Conservation (phyloP, 2,329 filamentous ascomycete genomes). For the Cyphellophora attinorum region DNA sequence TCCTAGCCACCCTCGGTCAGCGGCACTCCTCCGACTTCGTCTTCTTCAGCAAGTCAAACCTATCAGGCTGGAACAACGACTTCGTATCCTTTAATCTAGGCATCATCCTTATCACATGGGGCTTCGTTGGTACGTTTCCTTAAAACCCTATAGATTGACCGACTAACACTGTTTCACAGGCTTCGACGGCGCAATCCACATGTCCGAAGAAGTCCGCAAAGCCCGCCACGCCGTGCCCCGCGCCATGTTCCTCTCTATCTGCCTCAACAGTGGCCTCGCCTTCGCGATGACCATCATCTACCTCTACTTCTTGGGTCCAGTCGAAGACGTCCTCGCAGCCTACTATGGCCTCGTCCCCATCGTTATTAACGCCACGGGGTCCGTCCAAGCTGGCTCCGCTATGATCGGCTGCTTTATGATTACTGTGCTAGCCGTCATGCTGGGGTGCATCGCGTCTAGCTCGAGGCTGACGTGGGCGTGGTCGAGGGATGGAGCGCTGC, state of each 20-base stretch:
- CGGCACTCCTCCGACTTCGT: constrained; percentile 24
- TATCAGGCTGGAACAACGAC: constrained; percentile 23
- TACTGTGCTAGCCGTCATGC: constrained; percentile 7
- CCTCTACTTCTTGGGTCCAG: constrained; percentile 23
- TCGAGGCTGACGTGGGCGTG: constrained; percentile 42
- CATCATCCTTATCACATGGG: constrained; percentile 23
- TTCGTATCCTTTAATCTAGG: constrained; percentile 28
- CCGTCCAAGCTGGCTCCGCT: constrained; percentile 9
- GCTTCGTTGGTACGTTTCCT: constrained; percentile 29
- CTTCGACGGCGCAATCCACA: constrained; percentile 16
- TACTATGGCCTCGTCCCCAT: constrained; percentile 11
- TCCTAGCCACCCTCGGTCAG: constrained; percentile 23
- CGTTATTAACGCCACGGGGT: constrained; percentile 12
- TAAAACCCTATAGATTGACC: constrained; percentile 28
- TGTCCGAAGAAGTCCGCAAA: constrained; percentile 27
- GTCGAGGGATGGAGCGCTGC: constrained; percentile 37
- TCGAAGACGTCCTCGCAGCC: constrained; percentile 11
- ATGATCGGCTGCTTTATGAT: constrained; percentile 11
- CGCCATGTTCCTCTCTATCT: constrained; percentile 24
- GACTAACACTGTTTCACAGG: constrained; percentile 26
- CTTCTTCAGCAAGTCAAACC: constrained; percentile 19
- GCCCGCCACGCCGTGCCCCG: constrained; percentile 22
- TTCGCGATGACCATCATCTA: constrained; percentile 26
- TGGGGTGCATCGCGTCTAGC: constrained; percentile 30
- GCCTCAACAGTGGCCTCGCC: constrained; percentile 23